Base-by-base conservation (phyloP, 23 red algal species). In the Gracilaria caudata region DNA sequence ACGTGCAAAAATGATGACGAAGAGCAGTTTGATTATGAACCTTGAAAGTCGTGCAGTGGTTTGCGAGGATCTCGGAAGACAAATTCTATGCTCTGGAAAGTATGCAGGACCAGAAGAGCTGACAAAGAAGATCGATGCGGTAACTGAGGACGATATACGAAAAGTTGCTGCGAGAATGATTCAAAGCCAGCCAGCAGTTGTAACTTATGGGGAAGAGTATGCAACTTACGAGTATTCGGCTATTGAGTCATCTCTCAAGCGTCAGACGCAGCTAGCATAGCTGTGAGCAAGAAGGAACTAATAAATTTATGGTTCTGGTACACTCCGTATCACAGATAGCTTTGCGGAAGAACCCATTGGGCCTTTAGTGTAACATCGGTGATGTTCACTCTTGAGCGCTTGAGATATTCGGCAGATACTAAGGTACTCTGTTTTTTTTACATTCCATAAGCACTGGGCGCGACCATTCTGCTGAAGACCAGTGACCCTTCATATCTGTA, bases 31-130 rank as follows among this genome's bases (percentile, higher is more conserved):
- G 57, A 68, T 95, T 56, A 95, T 95, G 92, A 95, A 98, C 73
- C 80, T 95, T 19, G 96, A 98, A 74, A 89, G 86, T 59, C 80
- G 92, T 43, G 90, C 86, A n/a, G 93, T 98, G 4, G 74, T 91
- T 17, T 95, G 93, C 64, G 96, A 98, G 53, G 96, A 98, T 84
- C 49, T 98, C 44, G 96, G 96, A 14, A 61, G 96, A 51, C 96
- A 98, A 87, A 74, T 98, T 32, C 66, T 95, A 34, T 85, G 74
- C 65, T 68, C 84, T n/a, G 90, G 90, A 30, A 85, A 64, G 84
- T 98, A 95, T 77, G 68, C 84, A 6, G 88, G 86, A 39, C 85
- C 96, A 10, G 54, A 55, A 9, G 80, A 93, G 43, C 37, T 98
- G 19, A 83, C 60, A 40, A 61, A 81, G 34, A 71, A 64, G 71